Conservation (phyloP, 164 flowering plant species). For the Amborella trichopoda region DNA sequence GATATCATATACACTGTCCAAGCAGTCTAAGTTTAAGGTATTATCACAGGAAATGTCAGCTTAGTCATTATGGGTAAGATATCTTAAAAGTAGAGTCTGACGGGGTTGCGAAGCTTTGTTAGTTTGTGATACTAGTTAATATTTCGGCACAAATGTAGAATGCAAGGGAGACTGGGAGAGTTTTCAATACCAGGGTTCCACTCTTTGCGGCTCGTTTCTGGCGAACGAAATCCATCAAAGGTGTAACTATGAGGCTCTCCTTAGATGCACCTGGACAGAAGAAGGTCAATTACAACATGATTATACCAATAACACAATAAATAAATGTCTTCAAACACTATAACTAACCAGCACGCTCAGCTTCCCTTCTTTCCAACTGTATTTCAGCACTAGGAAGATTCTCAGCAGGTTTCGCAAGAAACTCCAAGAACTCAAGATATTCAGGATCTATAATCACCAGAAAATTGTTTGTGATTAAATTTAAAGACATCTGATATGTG, state of each 20-base stretch:
- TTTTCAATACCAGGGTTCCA: conserved; percentile 48
- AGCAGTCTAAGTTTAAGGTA: no score
- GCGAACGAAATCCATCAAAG: conserved; percentile 83
- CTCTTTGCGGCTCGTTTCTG: conserved; percentile 82
- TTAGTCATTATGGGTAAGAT: no score
- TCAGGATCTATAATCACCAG: conserved; percentile 58
- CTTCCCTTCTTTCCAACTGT: conserved; percentile 84
- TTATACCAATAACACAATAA: neutral
- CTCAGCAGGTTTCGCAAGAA: conserved; percentile 73
- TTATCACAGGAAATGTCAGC: no score
- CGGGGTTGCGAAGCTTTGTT: no score
- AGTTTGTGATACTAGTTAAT: no score
- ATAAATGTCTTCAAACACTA: neutral
- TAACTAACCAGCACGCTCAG: conserved; percentile 70
- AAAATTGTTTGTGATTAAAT: conserved; percentile 14
- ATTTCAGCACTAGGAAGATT: conserved; percentile 96
- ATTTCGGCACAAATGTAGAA: no score
- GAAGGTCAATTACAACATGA: neutral
- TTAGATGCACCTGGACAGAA: conserved; percentile 49
- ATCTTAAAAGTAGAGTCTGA: no score
- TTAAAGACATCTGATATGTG: no score
- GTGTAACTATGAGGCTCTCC: conserved; percentile 64
- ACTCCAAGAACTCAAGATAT: conserved; percentile 82
- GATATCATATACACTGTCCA: no score
- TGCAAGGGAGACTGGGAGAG: no score